phyloP scores from a whole-genome alignment of 495 filamentous ascomycete species.

The Friedmanniomyces endolithicus region DNA sequence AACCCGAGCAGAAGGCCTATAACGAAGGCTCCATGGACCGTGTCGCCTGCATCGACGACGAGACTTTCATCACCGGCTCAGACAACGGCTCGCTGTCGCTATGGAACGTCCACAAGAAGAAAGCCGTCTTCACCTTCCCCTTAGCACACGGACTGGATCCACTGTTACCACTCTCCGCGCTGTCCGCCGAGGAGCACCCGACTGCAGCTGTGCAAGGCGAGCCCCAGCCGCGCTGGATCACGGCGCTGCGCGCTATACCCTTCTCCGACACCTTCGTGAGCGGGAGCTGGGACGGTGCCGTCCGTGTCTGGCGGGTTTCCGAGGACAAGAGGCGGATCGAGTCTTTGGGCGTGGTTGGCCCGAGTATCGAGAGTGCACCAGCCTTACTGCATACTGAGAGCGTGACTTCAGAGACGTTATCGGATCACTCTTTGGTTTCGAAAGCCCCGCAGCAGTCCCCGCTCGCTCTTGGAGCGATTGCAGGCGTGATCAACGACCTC shows the following conservation, averaged over 20 bases:
- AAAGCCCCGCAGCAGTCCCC: not conserved
- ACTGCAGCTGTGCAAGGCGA: slow-evolving; percentile 26
- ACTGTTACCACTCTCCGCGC: slow-evolving; percentile 48
- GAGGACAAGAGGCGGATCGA: slow-evolving; percentile 73
- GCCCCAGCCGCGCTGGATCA: slow-evolving; percentile 72
- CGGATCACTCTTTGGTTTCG: not conserved
- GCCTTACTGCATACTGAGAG: not conserved
- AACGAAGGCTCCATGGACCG: slow-evolving; percentile 82
- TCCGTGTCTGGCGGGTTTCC: slow-evolving; percentile 74
- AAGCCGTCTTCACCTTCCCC: slow-evolving; percentile 67
- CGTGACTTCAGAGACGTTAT: not conserved
- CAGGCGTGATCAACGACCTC: slow-evolving; percentile 74
- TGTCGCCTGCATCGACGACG: slow-evolving; percentile 76
- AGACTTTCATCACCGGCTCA: slow-evolving; percentile 81
- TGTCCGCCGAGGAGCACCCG: slow-evolving; percentile 55
- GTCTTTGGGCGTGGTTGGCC: slow-evolving; percentile 47
- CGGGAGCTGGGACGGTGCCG: slow-evolving; percentile 84
- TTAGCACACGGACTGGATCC: slow-evolving; percentile 75
- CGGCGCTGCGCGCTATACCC: slow-evolving; percentile 70
- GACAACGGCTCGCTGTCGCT: slow-evolving; percentile 77
- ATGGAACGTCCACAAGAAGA: slow-evolving; percentile 92
- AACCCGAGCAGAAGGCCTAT: slow-evolving; percentile 36
- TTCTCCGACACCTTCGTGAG: slow-evolving; percentile 79
- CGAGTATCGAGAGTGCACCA: not conserved
- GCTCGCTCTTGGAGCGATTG: not conserved